A percentile compares a stretch with the other conserved stretches of the same genome.
phyloP scores from a whole-genome alignment of 495 filamentous ascomycete species.

The Talaromyces ruber region DNA sequence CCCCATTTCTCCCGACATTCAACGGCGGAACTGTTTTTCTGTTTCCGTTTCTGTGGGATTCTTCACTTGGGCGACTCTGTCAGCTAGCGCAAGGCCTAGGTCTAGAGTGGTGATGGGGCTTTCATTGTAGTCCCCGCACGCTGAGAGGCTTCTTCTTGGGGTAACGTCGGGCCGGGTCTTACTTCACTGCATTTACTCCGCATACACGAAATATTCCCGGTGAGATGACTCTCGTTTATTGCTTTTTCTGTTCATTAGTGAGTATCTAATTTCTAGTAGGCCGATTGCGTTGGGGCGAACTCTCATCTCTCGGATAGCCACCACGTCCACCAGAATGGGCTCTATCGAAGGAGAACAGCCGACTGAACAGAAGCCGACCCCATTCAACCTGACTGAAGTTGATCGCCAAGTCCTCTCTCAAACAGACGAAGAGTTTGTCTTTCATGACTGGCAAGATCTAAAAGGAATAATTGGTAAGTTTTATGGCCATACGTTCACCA shows the following conservation, averaged over 20 bases:
- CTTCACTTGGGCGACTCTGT: not conserved
- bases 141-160: not conserved
- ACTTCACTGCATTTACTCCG: not conserved
- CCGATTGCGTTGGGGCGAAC: not conserved
- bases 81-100: not conserved
- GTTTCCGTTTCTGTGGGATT: not conserved
- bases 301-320: not conserved
- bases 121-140: not conserved
- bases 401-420: slow-evolving; percentile 59
- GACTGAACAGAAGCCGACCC: slow-evolving; percentile 15
- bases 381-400: slow-evolving; percentile 57
- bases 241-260: not conserved
- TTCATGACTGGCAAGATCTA: slow-evolving; percentile 63
- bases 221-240: not conserved
- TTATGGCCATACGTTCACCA: not conserved
- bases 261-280: not conserved
- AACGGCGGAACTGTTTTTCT: not conserved
- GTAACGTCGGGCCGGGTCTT: not conserved
- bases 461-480: slow-evolving; percentile 54
- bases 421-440: slow-evolving; percentile 60
- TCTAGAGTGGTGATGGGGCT: not conserved
- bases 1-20: not conserved
- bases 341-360: not conserved
- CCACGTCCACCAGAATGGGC: not conserved
- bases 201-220: not conserved